These are phyloP conservation scores for Macrophomina pseudophaseolina DNA, from an alignment of 2,329 filamentous ascomycete species.

Conservation along the genomic window DNA sequence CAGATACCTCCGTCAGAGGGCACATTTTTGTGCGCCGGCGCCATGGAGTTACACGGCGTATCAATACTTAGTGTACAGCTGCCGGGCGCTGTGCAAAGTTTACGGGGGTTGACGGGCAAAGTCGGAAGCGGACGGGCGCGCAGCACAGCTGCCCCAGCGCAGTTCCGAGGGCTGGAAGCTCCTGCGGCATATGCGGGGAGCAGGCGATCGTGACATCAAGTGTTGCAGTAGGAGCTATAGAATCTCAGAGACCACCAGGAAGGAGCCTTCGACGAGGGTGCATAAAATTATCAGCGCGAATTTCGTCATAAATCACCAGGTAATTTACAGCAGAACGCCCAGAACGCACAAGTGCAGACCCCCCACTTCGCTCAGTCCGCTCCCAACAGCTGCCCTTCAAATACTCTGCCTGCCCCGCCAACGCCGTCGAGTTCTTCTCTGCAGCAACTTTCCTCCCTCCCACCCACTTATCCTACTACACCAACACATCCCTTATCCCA, in stretches of 20 bases:
- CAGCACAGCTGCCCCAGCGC: neutral
- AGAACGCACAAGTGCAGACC: constrained; percentile 21
- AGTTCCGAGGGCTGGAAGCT: constrained; percentile 12
- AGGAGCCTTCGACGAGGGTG: neutral
- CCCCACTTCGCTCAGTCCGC: constrained; percentile 17
- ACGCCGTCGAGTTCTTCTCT: neutral
- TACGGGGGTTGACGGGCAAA: constrained; percentile 12
- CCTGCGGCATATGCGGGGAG: constrained; percentile 17
- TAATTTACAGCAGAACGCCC: constrained; percentile 8
- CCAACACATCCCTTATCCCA: neutral
- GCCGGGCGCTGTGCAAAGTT: neutral
- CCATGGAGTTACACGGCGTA: neutral
- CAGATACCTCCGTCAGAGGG: neutral
- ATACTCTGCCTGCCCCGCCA: constrained; percentile 16
- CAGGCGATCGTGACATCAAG: constrained; percentile 3
- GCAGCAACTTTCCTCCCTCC: constrained; percentile 15
- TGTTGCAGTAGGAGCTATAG: neutral
- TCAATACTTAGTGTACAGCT: neutral
- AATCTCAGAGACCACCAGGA: neutral
- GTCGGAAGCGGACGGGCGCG: constrained; percentile 12
- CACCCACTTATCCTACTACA: constrained; percentile 1
- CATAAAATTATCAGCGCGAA: constrained; percentile 17
- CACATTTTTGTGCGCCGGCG: neutral
- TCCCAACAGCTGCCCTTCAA: constrained; percentile 8
- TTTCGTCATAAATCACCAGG: constrained; percentile 1